These are phyloP conservation scores for Helotiales sp. DNA, from an alignment of 2,329 filamentous ascomycete genomes.

Conservation along the genomic window DNA sequence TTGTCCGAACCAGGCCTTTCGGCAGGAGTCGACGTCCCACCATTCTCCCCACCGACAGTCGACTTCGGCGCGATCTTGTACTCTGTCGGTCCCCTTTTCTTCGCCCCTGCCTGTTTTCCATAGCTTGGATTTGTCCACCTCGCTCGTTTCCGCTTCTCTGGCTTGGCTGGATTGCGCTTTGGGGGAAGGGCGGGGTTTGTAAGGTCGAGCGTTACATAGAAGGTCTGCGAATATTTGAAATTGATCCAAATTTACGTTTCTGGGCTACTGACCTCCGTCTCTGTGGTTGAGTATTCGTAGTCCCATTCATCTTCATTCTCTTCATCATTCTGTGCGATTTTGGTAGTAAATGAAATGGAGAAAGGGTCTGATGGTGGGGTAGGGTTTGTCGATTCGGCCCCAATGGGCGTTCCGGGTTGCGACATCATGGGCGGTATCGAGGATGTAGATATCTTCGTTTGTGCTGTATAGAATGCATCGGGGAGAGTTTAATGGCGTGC, in stretches of 20 bases:
- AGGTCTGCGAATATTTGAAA: conserved; percentile 47
- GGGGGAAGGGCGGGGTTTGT: conserved; percentile 42
- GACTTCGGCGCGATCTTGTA: conserved; percentile 8
- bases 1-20: conserved; percentile 28
- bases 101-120: conserved; percentile 16
- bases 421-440: conserved; percentile 29
- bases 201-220: conserved; percentile 63
- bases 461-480: conserved; percentile 23
- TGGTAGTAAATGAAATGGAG: conserved; percentile 7
- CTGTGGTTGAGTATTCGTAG: conserved; percentile 64
- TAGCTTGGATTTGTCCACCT: conserved; percentile 28
- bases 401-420: conserved; percentile 9
- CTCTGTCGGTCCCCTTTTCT: neutral
- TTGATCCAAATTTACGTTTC: neutral
- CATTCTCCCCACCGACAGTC: neutral
- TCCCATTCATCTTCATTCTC: conserved; percentile 63
- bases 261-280: conserved; percentile 52
- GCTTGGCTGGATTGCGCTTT: conserved; percentile 13
- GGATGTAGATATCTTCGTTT: conserved; percentile 25
- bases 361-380: conserved; percentile 22
- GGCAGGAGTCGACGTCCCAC: neutral
- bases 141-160: conserved; percentile 8
- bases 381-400: conserved; percentile 5
- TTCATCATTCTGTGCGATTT: conserved; percentile 1
- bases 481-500: neutral